phyloP scores from a whole-genome alignment of 176 grass and related monocot species.

The Bonia amplexicaulis region DNA sequence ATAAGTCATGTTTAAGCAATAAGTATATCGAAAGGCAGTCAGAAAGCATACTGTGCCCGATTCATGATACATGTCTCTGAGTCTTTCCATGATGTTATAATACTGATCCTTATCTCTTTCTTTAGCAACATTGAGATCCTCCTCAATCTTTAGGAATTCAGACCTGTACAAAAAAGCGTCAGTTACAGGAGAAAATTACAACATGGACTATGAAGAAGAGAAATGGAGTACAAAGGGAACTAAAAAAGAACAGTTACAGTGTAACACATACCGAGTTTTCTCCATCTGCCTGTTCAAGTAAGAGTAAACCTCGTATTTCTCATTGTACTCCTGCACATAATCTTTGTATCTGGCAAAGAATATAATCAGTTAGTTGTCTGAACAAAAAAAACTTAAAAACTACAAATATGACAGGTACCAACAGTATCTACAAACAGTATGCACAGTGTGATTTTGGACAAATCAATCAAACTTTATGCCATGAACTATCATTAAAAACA shows the following conservation, averaged over 20 bases:
- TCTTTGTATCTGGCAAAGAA: slow-evolving; percentile 68
- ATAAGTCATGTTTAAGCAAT: slow-evolving; percentile 6
- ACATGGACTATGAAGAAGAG: background rate
- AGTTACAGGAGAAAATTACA: slow-evolving; percentile 10
- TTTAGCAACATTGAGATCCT: slow-evolving; percentile 66
- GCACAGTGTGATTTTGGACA: background rate
- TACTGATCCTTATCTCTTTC: slow-evolving; percentile 55
- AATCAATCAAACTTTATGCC: background rate
- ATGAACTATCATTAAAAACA: background rate
- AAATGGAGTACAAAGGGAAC: background rate
- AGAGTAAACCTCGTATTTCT: slow-evolving; percentile 69
- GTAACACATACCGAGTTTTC: slow-evolving; percentile 64
- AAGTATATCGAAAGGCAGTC: slow-evolving; percentile 5
- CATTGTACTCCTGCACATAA: slow-evolving; percentile 83
- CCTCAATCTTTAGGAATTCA: slow-evolving; percentile 54
- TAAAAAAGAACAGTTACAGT: background rate
- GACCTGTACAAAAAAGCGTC: slow-evolving; percentile 35
- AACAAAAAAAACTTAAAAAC: background rate
- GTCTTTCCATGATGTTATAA: slow-evolving; percentile 53
- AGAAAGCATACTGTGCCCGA: slow-evolving; percentile 56
- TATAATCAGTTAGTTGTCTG: slow-evolving; percentile 19
- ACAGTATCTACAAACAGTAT: background rate
- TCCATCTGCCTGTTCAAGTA: slow-evolving; percentile 69
- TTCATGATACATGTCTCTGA: slow-evolving; percentile 70
- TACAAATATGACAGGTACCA: background rate